Conservation (phyloP, 768 basidiomycete species). For the Tulasnella sp. region DNA sequence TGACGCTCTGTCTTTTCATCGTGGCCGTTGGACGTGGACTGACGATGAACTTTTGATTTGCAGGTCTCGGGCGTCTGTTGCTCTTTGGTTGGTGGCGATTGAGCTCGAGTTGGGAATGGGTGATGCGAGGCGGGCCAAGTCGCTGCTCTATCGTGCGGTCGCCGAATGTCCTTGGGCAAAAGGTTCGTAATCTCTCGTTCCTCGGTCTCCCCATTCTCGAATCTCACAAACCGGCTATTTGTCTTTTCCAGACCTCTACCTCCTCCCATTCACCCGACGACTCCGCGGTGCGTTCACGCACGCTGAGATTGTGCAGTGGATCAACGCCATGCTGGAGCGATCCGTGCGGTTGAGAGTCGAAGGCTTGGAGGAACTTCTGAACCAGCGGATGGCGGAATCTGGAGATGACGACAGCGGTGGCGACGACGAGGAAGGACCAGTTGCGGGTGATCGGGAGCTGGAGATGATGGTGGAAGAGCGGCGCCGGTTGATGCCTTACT, state of each 20-base stretch:
- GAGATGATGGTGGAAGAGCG: slow-evolving; percentile 18
- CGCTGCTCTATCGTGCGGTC: slow-evolving; percentile 21
- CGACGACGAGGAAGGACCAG: not conserved
- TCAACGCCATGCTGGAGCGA: slow-evolving; percentile 24
- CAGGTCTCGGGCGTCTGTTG: slow-evolving; percentile 11
- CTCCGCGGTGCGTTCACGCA: slow-evolving; percentile 5
- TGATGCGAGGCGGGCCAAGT: slow-evolving; percentile 3
- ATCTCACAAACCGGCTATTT: not conserved
- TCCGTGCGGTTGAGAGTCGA: slow-evolving; percentile 19
- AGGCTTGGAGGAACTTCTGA: slow-evolving; percentile 20
- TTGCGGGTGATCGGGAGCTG: slow-evolving; percentile 21
- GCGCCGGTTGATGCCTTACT: slow-evolving; percentile 25
- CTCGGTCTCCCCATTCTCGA: not conserved
- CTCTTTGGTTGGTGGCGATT: slow-evolving; percentile 22
- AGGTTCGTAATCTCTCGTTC: slow-evolving; percentile 4
- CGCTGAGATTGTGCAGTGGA: slow-evolving; percentile 23
- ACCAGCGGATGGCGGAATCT: not conserved
- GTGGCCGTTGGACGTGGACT: not conserved
- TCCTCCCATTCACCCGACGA: slow-evolving; percentile 24
- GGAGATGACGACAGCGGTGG: not conserved
- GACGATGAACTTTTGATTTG: not conserved
- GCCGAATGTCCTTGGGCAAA: slow-evolving; percentile 29
- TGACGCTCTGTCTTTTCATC: not conserved
- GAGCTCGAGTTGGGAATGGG: slow-evolving; percentile 22
- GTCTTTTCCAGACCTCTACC: slow-evolving; percentile 18